Base-by-base conservation (phyloP, 2,329 filamentous ascomycete genomes). In the Aspergillus intermedius region DNA sequence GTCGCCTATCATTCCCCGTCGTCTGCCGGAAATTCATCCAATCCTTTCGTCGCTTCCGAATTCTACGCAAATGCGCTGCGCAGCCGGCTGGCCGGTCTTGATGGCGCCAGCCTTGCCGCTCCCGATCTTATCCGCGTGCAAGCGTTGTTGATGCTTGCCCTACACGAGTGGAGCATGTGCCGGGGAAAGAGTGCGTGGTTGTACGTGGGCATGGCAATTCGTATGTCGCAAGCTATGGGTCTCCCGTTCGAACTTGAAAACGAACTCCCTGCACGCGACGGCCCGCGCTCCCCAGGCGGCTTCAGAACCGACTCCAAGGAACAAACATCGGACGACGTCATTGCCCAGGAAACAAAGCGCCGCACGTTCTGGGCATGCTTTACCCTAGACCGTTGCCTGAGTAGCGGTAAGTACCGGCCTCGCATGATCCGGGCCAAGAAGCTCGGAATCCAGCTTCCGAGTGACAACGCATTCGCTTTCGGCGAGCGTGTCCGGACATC, bases 341-440 rank as follows among this genome's bases (percentile, higher is more conserved):
- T 81, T 43, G 64, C 73, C 13, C 75, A 76, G 50, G 79, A 82
- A 57, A 76, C 76, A 3, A 70, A 73, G 50, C 72, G 78, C 13
- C 73, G 78, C 4, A 80, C 77, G 0, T 79, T 80, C 53, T 81
- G 78, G 78, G 77, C 76, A 45, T 80, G 77, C 54, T 80, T 78
- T 57, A 75, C 79, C 44, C 66, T 81, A 58, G 78, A 81, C 60
- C 71, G 77, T 3, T 79, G 77, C 51, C 55, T 80, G 22, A 79
- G 77, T 55, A 76, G 74, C 55, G 77, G 77, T 15, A 76, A 76
- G 49, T 74, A 77, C 55, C 71, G 77, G 4, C 77, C 77, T 1
- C 74, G 74, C 25, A 78, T 77, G 71, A 62, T 81, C 40, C 69
- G 71, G 15, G 68, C 75, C 2, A 68, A 72, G 28, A 74, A 81